Percentiles rank a stretch among this genome's conserved stretches.
Evolutionary conservation across 305 asterid species (phyloP).

Genomic region (Ajuga reptans): DNA sequence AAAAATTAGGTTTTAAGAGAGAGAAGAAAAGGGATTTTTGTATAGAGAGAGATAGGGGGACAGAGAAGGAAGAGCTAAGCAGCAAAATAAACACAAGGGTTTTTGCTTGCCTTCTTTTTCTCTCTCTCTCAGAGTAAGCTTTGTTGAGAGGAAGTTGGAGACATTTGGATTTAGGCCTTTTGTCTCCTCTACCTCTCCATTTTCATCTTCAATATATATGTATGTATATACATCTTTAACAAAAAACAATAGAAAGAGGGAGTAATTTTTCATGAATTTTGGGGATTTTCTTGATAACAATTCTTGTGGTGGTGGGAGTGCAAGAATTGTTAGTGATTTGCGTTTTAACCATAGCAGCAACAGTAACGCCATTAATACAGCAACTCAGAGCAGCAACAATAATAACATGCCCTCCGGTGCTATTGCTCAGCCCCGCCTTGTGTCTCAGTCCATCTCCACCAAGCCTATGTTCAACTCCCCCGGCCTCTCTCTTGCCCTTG

Average conservation of each 20-base stretch:
- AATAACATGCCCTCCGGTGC: constrained; percentile 41
- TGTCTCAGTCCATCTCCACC: constrained; percentile 41
- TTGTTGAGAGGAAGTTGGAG: constrained; percentile 55
- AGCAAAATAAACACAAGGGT: background rate
- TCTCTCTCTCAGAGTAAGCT: constrained; percentile 23
- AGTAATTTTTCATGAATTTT: constrained; percentile 63
- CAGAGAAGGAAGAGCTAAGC: constrained; percentile 36
- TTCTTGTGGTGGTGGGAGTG: constrained; percentile 45
- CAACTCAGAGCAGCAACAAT: background rate
- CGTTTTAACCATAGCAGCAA: constrained; percentile 23
- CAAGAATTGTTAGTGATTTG: constrained; percentile 44
- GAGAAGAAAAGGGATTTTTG: constrained; percentile 7
- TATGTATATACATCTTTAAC: background rate
- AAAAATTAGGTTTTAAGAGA: background rate
- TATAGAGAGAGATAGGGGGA: constrained; percentile 28
- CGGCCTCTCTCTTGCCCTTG: constrained; percentile 78
- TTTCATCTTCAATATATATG: background rate
- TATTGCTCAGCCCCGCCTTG: constrained; percentile 49
- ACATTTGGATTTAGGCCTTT: constrained; percentile 64
- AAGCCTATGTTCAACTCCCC: constrained; percentile 61
- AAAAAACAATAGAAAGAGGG: background rate
- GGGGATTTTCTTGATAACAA: constrained; percentile 66
- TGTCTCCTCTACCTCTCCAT: constrained; percentile 79
- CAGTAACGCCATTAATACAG: background rate
- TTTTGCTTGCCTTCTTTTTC: constrained; percentile 32